Evolutionary conservation across 2,329 filamentous ascomycete species (phyloP), one percentile per base, ranked within the genome.

Genomic region (Aspergillus pseudoglaucus): DNA sequence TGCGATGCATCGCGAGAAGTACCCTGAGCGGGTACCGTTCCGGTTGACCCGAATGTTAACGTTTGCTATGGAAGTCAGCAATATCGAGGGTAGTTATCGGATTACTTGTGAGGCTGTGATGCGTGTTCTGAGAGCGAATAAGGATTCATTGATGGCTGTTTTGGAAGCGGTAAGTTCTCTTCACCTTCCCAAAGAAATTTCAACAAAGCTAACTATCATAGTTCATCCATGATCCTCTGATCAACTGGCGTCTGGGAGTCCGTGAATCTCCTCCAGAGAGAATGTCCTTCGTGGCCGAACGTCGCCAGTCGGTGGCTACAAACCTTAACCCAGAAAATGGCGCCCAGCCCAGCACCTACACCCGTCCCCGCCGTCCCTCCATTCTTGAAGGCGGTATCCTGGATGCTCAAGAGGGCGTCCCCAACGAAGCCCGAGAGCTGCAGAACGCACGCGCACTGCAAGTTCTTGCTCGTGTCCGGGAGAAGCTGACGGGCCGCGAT

Each of bases 1-100:
- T 46, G 93, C 94, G 22, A 98, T 96, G 90, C 94, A 98, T 74
- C 87, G 94, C 58, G 94, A 99, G 70, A 98, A 98, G 69, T 99
- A 96, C 64, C 93, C 93, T 0, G 93, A 99, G 71, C 80, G 91
- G 45, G 93, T 98, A 49, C 94, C 93, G 0, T 99, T 99, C 87
- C 85, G 94, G 49, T 77, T 99, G 42, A 99, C 93, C 2, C 83
- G 93, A 57, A 99, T 99, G 93, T 82, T 98, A 71, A 99, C 94
- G 0, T 98, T 96, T 65, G 94, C 94, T 18, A 98, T 99, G 93
- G 93, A 99, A 73, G 93, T 98, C 47, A 96, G 90, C 79, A 99
- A 99, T 65, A 98, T 98, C 57, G 93, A 98, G 70, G 93, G 93
- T 59, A 95, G 89, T 70, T 99, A 95, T 78, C 84, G 94, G 51